phyloP scores from a whole-genome alignment of 2,329 filamentous ascomycete genomes.

The Diplodia seriata region DNA sequence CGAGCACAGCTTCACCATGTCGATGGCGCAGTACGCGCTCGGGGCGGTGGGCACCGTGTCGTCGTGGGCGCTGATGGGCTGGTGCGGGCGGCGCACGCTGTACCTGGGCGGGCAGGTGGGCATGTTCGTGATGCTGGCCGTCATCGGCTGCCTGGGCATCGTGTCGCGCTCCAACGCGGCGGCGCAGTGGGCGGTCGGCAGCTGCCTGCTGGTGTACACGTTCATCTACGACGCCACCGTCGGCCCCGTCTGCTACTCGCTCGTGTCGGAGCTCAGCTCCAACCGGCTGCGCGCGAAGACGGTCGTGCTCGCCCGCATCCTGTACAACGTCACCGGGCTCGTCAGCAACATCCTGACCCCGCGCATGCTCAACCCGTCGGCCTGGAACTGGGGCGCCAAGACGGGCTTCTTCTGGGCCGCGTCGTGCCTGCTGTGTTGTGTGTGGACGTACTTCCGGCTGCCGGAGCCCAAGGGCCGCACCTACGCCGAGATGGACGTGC shows the following conservation, averaged over 20 bases:
- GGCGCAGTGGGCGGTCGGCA: constrained; percentile 53
- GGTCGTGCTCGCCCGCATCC: constrained; percentile 79
- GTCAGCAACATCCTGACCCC: constrained; percentile 81
- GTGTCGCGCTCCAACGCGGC: constrained; percentile 58
- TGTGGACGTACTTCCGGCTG: constrained; percentile 81
- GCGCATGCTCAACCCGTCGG: constrained; percentile 84
- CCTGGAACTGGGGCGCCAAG: constrained; percentile 86
- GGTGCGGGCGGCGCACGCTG: constrained; percentile 75
- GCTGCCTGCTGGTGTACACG: constrained; percentile 50
- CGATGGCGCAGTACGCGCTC: constrained; percentile 63
- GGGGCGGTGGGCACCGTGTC: constrained; percentile 80
- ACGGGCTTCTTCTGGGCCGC: constrained; percentile 88
- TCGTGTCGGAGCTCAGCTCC: constrained; percentile 83
- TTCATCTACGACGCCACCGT: constrained; percentile 85
- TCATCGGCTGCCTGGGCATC: constrained; percentile 81
- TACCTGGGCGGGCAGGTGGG: constrained; percentile 68
- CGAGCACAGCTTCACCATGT: constrained; percentile 53
- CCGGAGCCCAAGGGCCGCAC: constrained; percentile 80
- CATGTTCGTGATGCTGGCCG: constrained; percentile 70
- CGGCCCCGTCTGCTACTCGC: constrained; percentile 85
- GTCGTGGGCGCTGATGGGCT: constrained; percentile 81
- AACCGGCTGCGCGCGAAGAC: constrained; percentile 89
- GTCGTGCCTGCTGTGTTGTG: constrained; percentile 76
- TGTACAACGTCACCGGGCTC: constrained; percentile 78
- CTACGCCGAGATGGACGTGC: constrained; percentile 81